Evolutionary conservation across 2,329 filamentous ascomycete genomes (phyloP), one percentile per base, ranked within the genome.

Genomic region (Plectosphaerella plurivora): DNA sequence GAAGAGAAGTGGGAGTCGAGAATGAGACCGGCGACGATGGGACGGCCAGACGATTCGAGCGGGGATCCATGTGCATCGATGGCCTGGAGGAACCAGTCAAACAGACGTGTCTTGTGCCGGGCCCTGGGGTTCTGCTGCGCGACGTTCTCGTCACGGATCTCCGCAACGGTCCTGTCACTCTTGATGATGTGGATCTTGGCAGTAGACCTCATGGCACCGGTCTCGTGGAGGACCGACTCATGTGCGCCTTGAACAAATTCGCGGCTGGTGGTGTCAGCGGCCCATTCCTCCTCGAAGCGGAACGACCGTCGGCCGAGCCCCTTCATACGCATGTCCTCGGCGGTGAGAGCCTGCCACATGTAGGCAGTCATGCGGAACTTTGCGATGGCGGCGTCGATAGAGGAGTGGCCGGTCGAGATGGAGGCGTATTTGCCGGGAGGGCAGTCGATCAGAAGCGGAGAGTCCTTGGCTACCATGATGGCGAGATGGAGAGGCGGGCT

Each of bases 361-460:
- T 89, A 89, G 22, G 86, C 87, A 18, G 86, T 79, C 79, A 88
- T 88, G 51, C 86, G 78, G 59, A 88, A 86, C 63, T 91, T 91
- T 59, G 79, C 77, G 49, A 88, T 77, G 1, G 87, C 86, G 16
- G 81, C 79, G 25, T 86, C 78, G 16, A 89, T 63, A 11, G 74
- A 82, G 5, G 67, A 63, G 52, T 72, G 69, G 0, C 68, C 63
- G 35, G 60, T 63, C 66, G 86, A 86, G 49, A 79, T 75, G 56
- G 79, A 74, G 53, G 76, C 73, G 51, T 79, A 76, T 59, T 87
- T 84, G 28, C 65, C 54, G 2, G 85, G 84, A 2, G 83, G 80
- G 20, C 84, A 84, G 68, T 90, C 87, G 57, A 83, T 89, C 4
- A 83, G 82, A 20, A 82, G 81, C 2, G 83, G 78, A 0, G 86